Base-by-base conservation (phyloP, 352 stramenopile genomes). In the Globisporangium middletonii region DNA sequence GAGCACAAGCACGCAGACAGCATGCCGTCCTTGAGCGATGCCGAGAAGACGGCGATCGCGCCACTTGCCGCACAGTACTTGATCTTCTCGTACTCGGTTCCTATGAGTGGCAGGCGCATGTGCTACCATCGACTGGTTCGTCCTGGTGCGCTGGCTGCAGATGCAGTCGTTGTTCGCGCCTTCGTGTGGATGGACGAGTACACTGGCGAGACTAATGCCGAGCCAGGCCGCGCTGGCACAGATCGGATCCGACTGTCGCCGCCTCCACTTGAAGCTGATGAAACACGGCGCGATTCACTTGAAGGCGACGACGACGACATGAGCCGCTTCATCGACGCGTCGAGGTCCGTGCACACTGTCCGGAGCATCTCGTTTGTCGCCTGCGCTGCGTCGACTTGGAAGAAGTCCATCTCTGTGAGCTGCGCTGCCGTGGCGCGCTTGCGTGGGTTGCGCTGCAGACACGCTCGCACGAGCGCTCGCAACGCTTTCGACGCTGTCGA, bases 281-380 rank as follows among this genome's bases (percentile, higher is more conserved):
- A 38, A 38, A 38, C 33, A 12, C 30, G 13, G 1, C 37, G 44
- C 33, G 16, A 53, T 9, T 4, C 23, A 47, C 38, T 59, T 2
- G 44, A 19, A 4, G 53, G 28, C 0, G 54, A 15, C 0, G 42
- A 50, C 1, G 52, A 46, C 1, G 48, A 51, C 8, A 62, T 62
- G 49, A 57, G 57, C 3, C 57, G 50, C 28, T 48, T 51, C 59
- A 87, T 91, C 12, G 77, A 88, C 0, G 71, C 71, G 48, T 88
- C 77, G 26, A 90, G 62, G 26, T 86, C 79, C 2, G 66, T 79
- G 51, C 73, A 84, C 12, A 88, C 73, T 3, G 73, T 71, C 0
- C 67, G 75, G n/a, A 87, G 64, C 7, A 84, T 73, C 27, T 83
- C 71, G 37, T 79, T 77, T 0, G 75, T 79, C 27, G 69, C 77